Base-by-base conservation (phyloP, 2,329 filamentous ascomycete species). In the Cladophialophora chaetospira region DNA sequence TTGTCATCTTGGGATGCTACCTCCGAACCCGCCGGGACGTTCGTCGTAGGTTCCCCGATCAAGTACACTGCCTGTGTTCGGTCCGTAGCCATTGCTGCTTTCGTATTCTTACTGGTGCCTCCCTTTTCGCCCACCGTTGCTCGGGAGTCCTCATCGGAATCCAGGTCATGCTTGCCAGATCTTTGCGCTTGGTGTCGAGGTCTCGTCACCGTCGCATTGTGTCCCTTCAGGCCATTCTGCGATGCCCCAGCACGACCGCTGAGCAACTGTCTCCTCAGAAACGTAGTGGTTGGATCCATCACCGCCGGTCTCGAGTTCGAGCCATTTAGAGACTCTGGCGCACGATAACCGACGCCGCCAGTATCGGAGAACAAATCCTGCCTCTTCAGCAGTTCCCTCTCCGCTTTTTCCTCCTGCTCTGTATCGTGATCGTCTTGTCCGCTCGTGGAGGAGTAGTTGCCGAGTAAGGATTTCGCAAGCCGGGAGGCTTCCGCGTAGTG, bases 241-340 rank as follows among this genome's bases (percentile, higher is more conserved):
- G 25, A 10, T 19, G 17, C 35, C 23, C 13, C 33, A 31, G 2
- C 28, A 23, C 43, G 36, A 9, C 58, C 49, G 17, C 46, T 48
- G 11, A 62, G 51, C 5, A 62, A 28, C 43, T 62, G 57, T 23
- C 52, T 62, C 17, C 60, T 53, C 33, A 62, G 51, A 28, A 62
- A 62, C 26, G 51, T 43, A 3, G 57, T 60, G 28, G 60, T 44
- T 11, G 55, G 47, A 25, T 62, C 59, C 4, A 44, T 19, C 6
- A 26, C 31, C 10, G 21, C 35, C 2, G 36, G 38, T 26, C 44
- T 25, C 5, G 31, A 10, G 4, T 38, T 6, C 4, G 21, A 38
- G 11, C 10, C 33, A 17, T 11, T 23, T 43, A 11, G 19, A 28
- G 10, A 28, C 31, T 11, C 35, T 11, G 19, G 50, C 9, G 49